Percentiles rank a stretch among this genome's conserved stretches.
These are phyloP conservation scores for Cryptococcus sp. DNA, from an alignment of 1,284 basidiomycete species.

Conservation along the genomic window DNA sequence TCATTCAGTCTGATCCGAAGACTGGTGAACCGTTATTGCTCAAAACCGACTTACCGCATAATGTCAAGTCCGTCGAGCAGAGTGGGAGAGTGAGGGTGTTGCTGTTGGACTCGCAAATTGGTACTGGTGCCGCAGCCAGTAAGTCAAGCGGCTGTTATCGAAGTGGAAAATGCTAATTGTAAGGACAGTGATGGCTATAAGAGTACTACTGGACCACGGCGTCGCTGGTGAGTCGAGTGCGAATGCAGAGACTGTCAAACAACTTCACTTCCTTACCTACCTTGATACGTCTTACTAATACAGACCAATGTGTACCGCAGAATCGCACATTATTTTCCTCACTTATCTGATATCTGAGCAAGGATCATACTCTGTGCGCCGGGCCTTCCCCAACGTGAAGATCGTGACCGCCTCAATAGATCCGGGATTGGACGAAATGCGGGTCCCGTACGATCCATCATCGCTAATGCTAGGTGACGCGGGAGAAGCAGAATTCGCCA, in stretches of 20 bases:
- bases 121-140: conserved; percentile 86
- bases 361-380: conserved; percentile 74
- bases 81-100: conserved; percentile 78
- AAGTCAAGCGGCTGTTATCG: conserved; percentile 16
- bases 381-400: conserved; percentile 77
- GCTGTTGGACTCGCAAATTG: conserved; percentile 92
- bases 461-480: conserved; percentile 35
- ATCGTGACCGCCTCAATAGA: conserved; percentile 84
- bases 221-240: conserved; percentile 56
- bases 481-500: conserved; percentile 46
- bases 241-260: too few relatives aligned
- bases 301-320: conserved; percentile 47
- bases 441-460: conserved; percentile 31
- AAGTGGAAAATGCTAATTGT: conserved; percentile 4
- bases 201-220: conserved; percentile 95
- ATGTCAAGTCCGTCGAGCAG: conserved; percentile 64
- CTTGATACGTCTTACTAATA: neutral
- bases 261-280: too few relatives aligned
- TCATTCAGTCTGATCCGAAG: conserved; percentile 82
- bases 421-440: conserved; percentile 45
- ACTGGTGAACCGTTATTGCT: conserved; percentile 88
- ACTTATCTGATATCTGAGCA: conserved; percentile 81
- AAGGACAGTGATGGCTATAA: conserved; percentile 76
- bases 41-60: conserved; percentile 74
- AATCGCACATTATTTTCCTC: conserved; percentile 81